Conservation (phyloP, 164 flowering plant genomes). For the Houttuynia cordata region DNA sequence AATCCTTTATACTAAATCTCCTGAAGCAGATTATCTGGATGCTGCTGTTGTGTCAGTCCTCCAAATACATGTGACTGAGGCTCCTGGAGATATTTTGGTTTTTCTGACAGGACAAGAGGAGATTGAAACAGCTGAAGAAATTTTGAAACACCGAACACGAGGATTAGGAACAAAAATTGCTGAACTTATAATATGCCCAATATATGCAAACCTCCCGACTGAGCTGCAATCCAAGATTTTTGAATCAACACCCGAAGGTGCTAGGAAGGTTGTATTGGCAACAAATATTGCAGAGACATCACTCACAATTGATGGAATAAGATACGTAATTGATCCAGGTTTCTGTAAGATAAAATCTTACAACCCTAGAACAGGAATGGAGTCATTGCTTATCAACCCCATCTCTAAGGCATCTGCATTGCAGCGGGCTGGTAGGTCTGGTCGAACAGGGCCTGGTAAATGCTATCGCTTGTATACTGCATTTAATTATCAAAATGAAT, state of each 20-base stretch:
- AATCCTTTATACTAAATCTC: conserved; percentile 80
- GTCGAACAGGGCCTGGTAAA: conserved; percentile 93
- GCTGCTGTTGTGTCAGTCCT: conserved; percentile 89
- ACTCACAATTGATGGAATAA: conserved; percentile 88
- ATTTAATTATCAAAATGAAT: conserved; percentile 55
- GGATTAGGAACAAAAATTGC: conserved; percentile 89
- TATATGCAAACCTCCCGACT: conserved; percentile 94
- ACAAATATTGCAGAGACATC: conserved; percentile 97
- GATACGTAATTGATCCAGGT: conserved; percentile 93
- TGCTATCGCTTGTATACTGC: conserved; percentile 86
- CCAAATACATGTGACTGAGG: conserved; percentile 74
- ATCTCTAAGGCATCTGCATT: conserved; percentile 95
- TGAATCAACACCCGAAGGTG: conserved; percentile 95
- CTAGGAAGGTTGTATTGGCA: conserved; percentile 85
- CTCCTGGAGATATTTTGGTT: conserved; percentile 79
- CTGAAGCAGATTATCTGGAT: conserved; percentile 92
- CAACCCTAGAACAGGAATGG: conserved; percentile 96
- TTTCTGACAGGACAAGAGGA: conserved; percentile 97
- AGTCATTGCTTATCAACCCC: conserved; percentile 72
- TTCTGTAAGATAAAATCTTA: conserved; percentile 83
- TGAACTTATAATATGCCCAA: conserved; percentile 91
- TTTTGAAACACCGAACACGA: conserved; percentile 72
- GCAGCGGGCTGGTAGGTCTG: conserved; percentile 93
- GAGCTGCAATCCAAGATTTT: conserved; percentile 93
- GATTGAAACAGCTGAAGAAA: conserved; percentile 91